Percentiles rank a stretch among this genome's conserved stretches.
Conservation (phyloP, 1,139 yeast species). For the Scheffersomyces stambukii region DNA sequence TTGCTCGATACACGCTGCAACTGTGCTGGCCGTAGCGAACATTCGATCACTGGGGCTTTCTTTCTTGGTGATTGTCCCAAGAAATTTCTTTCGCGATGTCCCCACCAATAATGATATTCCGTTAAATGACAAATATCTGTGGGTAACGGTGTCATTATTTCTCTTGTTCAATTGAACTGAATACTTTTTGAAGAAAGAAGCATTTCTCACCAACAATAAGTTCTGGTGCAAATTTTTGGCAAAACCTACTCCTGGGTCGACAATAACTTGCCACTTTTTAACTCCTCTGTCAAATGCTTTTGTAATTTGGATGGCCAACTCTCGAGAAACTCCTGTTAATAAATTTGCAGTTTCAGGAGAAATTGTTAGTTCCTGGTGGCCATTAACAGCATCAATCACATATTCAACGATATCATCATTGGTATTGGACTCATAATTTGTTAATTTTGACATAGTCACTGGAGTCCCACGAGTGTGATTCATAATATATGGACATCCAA, state of each 20-base stretch:
- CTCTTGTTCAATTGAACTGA: slow-evolving; percentile 24
- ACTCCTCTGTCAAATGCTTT: slow-evolving; percentile 64
- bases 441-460: slow-evolving; percentile 60
- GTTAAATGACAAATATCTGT: slow-evolving; percentile 37
- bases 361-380: slow-evolving; percentile 19
- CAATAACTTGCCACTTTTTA: slow-evolving; percentile 81
- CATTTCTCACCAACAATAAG: slow-evolving; percentile 55
- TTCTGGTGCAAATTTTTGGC: slow-evolving; percentile 76
- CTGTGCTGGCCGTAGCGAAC: slow-evolving; percentile 73
- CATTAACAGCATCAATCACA: slow-evolving; percentile 25
- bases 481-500: slow-evolving; percentile 73
- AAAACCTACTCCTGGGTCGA: slow-evolving; percentile 96
- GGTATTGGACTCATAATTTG: slow-evolving; percentile 47
- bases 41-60: slow-evolving; percentile 57
- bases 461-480: slow-evolving; percentile 88
- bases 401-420: slow-evolving; percentile 39
- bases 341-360: slow-evolving; percentile 29
- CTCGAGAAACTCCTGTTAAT: slow-evolving; percentile 55
- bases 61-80: slow-evolving; percentile 61
- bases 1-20: slow-evolving; percentile 69
- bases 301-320: slow-evolving; percentile 52
- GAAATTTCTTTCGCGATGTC: slow-evolving; percentile 81
- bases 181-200: slow-evolving; percentile 53
- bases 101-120: slow-evolving; percentile 73
- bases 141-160: slow-evolving; percentile 17